Evolutionary conservation across 208 protist genomes (phyloP).

Genomic region (Trypanosoma platydactyli): DNA sequence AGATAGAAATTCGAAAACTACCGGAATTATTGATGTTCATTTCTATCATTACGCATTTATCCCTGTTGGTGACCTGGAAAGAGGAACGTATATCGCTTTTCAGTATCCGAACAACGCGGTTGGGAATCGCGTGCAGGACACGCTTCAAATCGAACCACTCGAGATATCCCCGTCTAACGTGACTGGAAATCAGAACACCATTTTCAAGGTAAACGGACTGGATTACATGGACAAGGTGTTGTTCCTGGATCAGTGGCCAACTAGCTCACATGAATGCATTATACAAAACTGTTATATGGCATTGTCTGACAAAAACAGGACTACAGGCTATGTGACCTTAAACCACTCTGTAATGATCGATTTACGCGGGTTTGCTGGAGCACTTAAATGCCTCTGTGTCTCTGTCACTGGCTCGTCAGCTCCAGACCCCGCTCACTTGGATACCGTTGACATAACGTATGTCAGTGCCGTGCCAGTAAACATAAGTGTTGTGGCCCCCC

Average conservation of each 20-base stretch:
- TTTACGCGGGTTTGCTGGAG: slow-evolving; percentile 1
- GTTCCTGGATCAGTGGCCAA: neutral
- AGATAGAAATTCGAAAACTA: neutral
- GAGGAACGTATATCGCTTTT: slow-evolving; percentile 5
- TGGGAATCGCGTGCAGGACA: neutral
- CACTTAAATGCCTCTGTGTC: slow-evolving; percentile 9
- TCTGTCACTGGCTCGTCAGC: slow-evolving; percentile 6
- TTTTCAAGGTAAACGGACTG: slow-evolving; percentile 7
- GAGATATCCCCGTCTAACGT: neutral
- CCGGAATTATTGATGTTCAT: slow-evolving; percentile 1
- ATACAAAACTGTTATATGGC: neutral
- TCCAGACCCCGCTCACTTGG: neutral
- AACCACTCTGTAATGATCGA: neutral
- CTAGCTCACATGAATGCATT: neutral
- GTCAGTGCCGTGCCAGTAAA: slow-evolving; percentile 5
- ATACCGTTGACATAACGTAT: neutral
- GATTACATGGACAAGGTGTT: neutral
- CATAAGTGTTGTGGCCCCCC: slow-evolving; percentile 7
- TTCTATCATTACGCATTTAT: neutral
- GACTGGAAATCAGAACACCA: slow-evolving; percentile 13
- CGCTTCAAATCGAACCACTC: neutral
- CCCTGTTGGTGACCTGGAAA: neutral
- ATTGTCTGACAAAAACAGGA: neutral
- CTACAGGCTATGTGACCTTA: neutral
- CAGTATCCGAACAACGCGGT: neutral